A percentile compares a stretch with the other conserved stretches of the same genome.
phyloP scores from a whole-genome alignment of 2,329 filamentous ascomycete species.

The Botrytis aclada region DNA sequence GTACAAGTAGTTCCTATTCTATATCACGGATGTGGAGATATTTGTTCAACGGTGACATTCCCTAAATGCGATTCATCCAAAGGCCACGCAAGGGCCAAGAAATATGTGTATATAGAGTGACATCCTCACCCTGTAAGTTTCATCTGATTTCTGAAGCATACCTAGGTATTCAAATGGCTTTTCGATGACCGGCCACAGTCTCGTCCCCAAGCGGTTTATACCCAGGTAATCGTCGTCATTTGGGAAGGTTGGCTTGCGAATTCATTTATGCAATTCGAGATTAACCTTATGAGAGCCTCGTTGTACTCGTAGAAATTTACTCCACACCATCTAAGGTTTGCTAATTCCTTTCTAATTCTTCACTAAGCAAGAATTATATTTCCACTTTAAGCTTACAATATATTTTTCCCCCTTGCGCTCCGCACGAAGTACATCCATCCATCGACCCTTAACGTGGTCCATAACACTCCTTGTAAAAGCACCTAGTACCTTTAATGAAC shows the following conservation, averaged over 20 bases:
- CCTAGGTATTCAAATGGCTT: background rate
- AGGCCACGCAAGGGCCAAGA: constrained; percentile 1
- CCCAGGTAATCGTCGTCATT: background rate
- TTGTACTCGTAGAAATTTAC: background rate
- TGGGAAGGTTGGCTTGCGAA: constrained; percentile 11
- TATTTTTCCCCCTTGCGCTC: background rate
- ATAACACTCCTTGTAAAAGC: constrained; percentile 19
- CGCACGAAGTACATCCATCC: background rate
- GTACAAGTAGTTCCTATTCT: background rate
- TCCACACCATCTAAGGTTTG: background rate
- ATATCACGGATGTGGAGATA: background rate
- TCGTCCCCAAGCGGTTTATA: background rate
- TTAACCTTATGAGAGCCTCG: background rate
- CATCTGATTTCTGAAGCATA: background rate
- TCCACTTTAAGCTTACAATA: constrained; percentile 12
- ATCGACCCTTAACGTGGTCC: background rate
- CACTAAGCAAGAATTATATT: background rate
- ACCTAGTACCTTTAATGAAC: constrained; percentile 6
- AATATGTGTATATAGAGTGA: background rate
- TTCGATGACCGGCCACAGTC: background rate
- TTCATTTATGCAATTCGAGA: background rate
- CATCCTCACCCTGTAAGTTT: background rate
- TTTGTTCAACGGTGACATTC: background rate
- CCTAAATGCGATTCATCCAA: background rate
- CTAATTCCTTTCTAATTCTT: background rate